Evolutionary conservation across 2,329 filamentous ascomycete genomes (phyloP).

Genomic region (Capronia americana): DNA sequence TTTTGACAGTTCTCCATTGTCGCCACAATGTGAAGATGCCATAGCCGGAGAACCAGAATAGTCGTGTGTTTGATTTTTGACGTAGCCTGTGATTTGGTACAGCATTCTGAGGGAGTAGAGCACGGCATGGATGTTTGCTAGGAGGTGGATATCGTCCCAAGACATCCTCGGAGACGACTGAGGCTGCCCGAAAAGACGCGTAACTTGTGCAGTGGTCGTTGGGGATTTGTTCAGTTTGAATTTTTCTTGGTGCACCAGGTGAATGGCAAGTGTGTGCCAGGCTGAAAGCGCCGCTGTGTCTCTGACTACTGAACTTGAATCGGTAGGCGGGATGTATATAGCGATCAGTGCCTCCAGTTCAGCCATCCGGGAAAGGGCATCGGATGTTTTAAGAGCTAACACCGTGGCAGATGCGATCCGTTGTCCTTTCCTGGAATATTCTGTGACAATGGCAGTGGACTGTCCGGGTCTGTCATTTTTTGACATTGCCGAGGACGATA

Average conservation of each 20-base stretch:
- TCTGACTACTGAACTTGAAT: no score
- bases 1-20: neutral
- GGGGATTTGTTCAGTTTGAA: conserved; percentile 16
- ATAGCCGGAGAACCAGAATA: neutral
- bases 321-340: neutral
- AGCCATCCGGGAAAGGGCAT: neutral
- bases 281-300: conserved; percentile 7
- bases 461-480: neutral
- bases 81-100: conserved; percentile 49
- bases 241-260: conserved; percentile 26
- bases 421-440: conserved; percentile 36
- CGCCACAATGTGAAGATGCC: neutral
- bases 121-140: conserved; percentile 65
- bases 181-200: conserved; percentile 22
- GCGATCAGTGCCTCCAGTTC: conserved; percentile 13
- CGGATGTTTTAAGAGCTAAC: neutral
- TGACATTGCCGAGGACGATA: conserved; percentile 40
- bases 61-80: neutral
- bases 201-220: neutral
- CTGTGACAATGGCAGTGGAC: conserved; percentile 32
- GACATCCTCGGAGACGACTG: conserved; percentile 39
- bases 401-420: conserved; percentile 42
- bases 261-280: conserved; percentile 31
- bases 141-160: conserved; percentile 68
- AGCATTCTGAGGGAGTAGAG: conserved; percentile 69